Base-by-base conservation (phyloP, 1,139 yeast species). In the Pichia sp. region DNA sequence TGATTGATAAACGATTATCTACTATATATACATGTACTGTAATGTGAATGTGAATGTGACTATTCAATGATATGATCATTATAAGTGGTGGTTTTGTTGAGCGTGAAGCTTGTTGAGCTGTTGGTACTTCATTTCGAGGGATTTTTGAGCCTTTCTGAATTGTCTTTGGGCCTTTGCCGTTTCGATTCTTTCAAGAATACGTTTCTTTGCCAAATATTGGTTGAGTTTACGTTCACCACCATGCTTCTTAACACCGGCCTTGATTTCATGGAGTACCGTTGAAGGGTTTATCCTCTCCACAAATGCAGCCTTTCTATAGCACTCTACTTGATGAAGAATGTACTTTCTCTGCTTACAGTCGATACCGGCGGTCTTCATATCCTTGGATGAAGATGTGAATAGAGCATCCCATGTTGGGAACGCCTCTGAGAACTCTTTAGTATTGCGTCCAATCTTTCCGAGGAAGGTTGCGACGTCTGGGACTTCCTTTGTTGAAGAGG, bases 211-310 rank as follows among this genome's bases (percentile, higher is more conserved):
- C 40, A 71, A 61, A 35, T 73, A 77, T 30, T 81, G 78, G 53
- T 71, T 74, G 42, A 82, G 71, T 51, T 79, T 82, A 58, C 96
- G 74, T 61, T 87, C 96, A 55, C 96, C 96, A 27, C 96, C 96
- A 51, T 76, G 67, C 72, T 78, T 78, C 72, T 87, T 88, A 62
- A 66, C 72, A 13, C 93, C 87, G 48, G 67, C 60, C 50, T 72
- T 72, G 49, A 75, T 71, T 53, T 77, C 85, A 46, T 64, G n/a
- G n/a, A n/a, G n/a, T n/a, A n/a, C n/a, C n/a, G n/a, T n/a, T n/a
- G n/a, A n/a, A n/a, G n/a, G n/a, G 16, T 25, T 13, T 11, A 14
- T 14, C 16, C 53, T 7, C 14, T 21, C 5, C 27, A 16, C n/a
- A 11, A 13, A 41, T 82, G 64, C 15, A 73, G 81, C 78, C 49